phyloP scores from a whole-genome alignment of 2,329 filamentous ascomycete species.

The Cyphellophora attinorum region DNA sequence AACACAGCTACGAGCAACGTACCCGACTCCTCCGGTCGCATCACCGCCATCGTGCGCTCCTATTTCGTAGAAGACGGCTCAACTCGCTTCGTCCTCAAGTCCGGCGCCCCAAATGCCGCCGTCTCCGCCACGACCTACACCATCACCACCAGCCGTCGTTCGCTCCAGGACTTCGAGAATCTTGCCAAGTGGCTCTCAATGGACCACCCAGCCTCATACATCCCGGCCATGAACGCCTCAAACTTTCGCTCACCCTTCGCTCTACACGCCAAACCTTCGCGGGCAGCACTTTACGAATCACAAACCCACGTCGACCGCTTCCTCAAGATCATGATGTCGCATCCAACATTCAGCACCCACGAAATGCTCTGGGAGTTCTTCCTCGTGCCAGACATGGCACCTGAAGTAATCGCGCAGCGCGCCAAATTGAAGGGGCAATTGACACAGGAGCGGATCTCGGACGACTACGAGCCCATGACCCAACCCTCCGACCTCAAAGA shows the following conservation, averaged over 20 bases:
- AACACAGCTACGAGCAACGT: conserved; percentile 35
- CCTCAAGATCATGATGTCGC: conserved; percentile 71
- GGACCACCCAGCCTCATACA: conserved; percentile 92
- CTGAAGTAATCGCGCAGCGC: conserved; percentile 80
- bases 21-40: conserved; percentile 64
- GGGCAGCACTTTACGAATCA: conserved; percentile 75
- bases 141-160: conserved; percentile 86
- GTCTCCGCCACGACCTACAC: conserved; percentile 68
- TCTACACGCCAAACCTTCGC: conserved; percentile 82
- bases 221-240: conserved; percentile 67
- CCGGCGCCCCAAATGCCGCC: conserved; percentile 60
- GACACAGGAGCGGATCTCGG: conserved; percentile 71
- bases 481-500: conserved; percentile 57
- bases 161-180: conserved; percentile 82
- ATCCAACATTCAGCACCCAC: conserved; percentile 89
- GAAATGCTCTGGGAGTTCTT: conserved; percentile 99
- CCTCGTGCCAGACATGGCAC: conserved; percentile 84
- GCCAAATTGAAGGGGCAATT: conserved; percentile 79
- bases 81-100: conserved; percentile 86
- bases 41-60: conserved; percentile 85
- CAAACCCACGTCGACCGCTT: conserved; percentile 83
- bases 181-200: conserved; percentile 71
- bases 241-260: conserved; percentile 70
- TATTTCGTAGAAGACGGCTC: conserved; percentile 97
- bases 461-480: conserved; percentile 72